Evolutionary conservation across 106 monocot species (phyloP).

Genomic region (Acanthochlamys bracteata): DNA sequence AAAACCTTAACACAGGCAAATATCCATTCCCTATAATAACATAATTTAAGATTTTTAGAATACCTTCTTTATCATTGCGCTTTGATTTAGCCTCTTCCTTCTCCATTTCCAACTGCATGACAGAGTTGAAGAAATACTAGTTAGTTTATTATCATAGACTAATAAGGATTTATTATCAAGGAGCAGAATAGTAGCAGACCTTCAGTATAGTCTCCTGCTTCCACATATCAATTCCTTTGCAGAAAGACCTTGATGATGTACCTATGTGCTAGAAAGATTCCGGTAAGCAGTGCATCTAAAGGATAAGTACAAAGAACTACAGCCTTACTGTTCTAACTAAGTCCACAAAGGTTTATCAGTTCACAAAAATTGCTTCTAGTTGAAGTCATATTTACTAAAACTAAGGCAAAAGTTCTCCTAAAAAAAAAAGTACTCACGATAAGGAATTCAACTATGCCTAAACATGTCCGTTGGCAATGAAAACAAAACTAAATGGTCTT

Average conservation of each 20-base stretch:
- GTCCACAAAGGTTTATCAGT: no score
- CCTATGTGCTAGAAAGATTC: constrained; percentile 20
- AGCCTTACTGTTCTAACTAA: no score
- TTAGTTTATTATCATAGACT: no score
- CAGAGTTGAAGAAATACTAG: not conserved
- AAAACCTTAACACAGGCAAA: not conserved
- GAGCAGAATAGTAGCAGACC: constrained; percentile 17
- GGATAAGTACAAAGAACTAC: no score
- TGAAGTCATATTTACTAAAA: no score
- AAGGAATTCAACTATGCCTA: no score
- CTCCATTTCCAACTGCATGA: constrained; percentile 49
- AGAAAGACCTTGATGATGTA: constrained; percentile 89
- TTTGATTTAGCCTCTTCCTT: constrained; percentile 19
- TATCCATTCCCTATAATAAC: not conserved
- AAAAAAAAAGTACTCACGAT: no score
- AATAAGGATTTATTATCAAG: no score
- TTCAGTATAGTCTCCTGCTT: constrained; percentile 70
- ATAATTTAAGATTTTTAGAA: not conserved
- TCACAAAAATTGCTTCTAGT: no score
- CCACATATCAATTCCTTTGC: constrained; percentile 80
- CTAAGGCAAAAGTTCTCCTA: no score
- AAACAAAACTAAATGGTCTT: no score
- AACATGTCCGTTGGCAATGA: no score
- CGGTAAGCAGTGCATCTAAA: not conserved
- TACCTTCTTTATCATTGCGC: constrained; percentile 18